Evolutionary conservation across 148 eudicot species (phyloP).

Genomic region (Amaranthus hypochondriacus): DNA sequence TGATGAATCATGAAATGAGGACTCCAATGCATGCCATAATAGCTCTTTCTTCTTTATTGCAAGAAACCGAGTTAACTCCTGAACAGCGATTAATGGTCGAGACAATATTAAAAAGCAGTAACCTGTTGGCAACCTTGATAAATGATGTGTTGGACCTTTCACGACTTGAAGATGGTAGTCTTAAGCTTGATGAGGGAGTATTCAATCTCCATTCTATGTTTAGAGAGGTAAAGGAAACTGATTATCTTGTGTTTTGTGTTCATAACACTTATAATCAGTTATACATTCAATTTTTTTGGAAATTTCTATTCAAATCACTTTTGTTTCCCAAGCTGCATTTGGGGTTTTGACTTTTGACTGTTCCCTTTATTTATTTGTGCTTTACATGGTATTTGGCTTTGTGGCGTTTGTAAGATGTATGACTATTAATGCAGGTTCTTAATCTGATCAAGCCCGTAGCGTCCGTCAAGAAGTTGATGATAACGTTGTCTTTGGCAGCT

Average conservation of each 20-base stretch:
- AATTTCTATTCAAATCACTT: not conserved
- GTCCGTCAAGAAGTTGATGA: conserved; percentile 58
- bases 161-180: conserved; percentile 92
- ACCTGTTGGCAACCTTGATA: conserved; percentile 75
- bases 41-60: conserved; percentile 78
- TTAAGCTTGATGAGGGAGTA: conserved; percentile 64
- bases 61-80: conserved; percentile 74
- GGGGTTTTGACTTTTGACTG: not conserved
- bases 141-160: conserved; percentile 94
- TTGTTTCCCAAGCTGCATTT: not conserved
- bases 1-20: conserved; percentile 97
- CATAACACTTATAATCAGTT: not conserved
- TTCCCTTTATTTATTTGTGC: not conserved
- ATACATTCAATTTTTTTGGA: not conserved
- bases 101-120: conserved; percentile 82
- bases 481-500: conserved; percentile 52
- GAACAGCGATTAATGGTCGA: conserved; percentile 96
- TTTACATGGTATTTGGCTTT: not conserved
- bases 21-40: conserved; percentile 94
- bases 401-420: conserved; percentile 12
- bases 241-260: not conserved
- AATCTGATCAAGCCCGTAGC: conserved; percentile 80
- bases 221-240: conserved; percentile 47
- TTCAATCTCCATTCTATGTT: conserved; percentile 75
- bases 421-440: conserved; percentile 49